These are phyloP conservation scores for Starmerella potacharoeniae DNA, from an alignment of 805 yeast genomes.

Conservation along the genomic window DNA sequence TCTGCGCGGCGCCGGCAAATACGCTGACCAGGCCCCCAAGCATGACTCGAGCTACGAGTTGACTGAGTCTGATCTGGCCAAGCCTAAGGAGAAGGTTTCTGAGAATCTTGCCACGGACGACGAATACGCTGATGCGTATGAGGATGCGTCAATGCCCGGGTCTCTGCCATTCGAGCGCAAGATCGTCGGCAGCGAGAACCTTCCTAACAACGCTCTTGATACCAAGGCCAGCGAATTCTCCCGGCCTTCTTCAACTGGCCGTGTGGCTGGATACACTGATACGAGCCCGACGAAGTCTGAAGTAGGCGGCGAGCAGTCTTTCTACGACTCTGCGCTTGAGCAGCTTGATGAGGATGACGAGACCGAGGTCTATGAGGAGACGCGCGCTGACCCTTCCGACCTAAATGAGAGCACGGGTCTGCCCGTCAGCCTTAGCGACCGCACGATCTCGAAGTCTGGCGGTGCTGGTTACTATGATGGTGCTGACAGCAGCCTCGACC, in stretches of 20 bases:
- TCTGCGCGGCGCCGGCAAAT: background rate
- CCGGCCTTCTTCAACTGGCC: background rate
- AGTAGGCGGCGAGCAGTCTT: background rate
- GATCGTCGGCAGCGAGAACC: background rate
- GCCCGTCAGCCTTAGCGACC: conserved; percentile 5
- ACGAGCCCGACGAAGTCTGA: background rate
- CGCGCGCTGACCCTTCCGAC: background rate
- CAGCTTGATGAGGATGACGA: conserved; percentile 1
- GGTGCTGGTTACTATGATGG: background rate
- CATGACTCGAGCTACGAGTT: background rate
- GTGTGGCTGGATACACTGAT: background rate
- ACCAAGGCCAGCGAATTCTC: background rate
- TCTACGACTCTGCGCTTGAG: background rate
- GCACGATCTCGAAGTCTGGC: background rate
- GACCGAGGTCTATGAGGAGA: background rate
- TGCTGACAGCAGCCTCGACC: background rate
- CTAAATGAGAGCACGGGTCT: background rate
- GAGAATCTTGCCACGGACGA: background rate
- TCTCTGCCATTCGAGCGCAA: conserved; percentile 2
- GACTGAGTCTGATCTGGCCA: background rate
- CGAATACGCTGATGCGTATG: conserved; percentile 1
- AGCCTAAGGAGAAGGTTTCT: background rate
- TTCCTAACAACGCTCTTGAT: background rate
- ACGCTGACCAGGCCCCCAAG: background rate
- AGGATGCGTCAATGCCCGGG: background rate